phyloP scores from a whole-genome alignment of 2,329 filamentous ascomycete genomes.

The Zasmidium citrigriseum region DNA sequence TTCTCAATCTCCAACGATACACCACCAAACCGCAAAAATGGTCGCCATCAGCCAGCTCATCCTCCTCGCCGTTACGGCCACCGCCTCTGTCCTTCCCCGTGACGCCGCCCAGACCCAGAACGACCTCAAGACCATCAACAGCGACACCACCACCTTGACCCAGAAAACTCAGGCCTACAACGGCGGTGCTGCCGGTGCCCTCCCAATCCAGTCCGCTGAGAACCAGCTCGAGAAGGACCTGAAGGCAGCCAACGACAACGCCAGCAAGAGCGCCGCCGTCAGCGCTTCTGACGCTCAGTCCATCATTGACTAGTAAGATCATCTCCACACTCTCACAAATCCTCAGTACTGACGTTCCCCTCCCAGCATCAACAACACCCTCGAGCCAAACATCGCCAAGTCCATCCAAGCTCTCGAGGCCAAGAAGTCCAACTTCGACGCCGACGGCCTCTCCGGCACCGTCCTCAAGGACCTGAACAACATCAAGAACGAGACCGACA shows the following conservation, averaged over 20 bases:
- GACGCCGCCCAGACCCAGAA: slow-evolving; percentile 13
- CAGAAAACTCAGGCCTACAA: slow-evolving; percentile 18
- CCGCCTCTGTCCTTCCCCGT: slow-evolving; percentile 15
- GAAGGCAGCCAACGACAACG: slow-evolving; percentile 19
- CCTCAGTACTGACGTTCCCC: not conserved
- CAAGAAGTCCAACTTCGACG: slow-evolving; percentile 21
- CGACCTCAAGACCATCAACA: slow-evolving; percentile 21
- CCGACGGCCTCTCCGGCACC: slow-evolving; percentile 14
- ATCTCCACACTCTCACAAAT: not conserved
- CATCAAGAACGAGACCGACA: slow-evolving; percentile 13
- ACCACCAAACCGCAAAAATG: slow-evolving; percentile 10
- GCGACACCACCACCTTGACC: slow-evolving; percentile 17
- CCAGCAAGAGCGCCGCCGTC: slow-evolving; percentile 12
- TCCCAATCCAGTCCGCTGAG: slow-evolving; percentile 17
- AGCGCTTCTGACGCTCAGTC: slow-evolving; percentile 15
- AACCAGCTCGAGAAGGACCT: slow-evolving; percentile 20
- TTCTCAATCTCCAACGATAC: not conserved
- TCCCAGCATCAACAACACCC: slow-evolving; percentile 21
- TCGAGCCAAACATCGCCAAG: slow-evolving; percentile 18
- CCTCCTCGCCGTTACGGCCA: slow-evolving; percentile 10
- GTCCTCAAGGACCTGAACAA: slow-evolving; percentile 17
- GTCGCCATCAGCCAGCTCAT: slow-evolving; percentile 17
- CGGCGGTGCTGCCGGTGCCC: slow-evolving; percentile 15
- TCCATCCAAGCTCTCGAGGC: slow-evolving; percentile 17
- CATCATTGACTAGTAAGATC: slow-evolving; percentile 14